Evolutionary conservation across 345 rosid species (phyloP), one percentile per base, ranked within the genome.

Genomic region (Murraya paniculata): DNA sequence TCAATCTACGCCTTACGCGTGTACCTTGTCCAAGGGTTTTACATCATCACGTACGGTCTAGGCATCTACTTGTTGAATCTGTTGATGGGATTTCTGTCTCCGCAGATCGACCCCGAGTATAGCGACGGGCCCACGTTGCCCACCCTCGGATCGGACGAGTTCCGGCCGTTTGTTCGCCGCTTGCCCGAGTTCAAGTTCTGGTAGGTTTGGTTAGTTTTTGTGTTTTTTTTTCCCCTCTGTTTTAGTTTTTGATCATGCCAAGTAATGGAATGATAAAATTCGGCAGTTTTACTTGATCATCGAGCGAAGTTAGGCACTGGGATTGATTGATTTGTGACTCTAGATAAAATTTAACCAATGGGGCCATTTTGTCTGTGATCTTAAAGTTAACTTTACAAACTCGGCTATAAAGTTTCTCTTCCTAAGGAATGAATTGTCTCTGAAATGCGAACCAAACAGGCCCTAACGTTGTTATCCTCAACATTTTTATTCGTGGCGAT

Each of bases 131-230:
- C 97, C 8, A 27, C 85, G 13, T 90, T 94, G 33, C 98, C 98
- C n/a, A 93, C 95, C 62, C 94, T 92, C 8, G 82, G 90, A 86
- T 91, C 98, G 75, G 98, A 94, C 48, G 98, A 94, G 89, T 94
- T 91, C 81, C 87, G 99, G 25, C 98, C 99, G 16, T 96, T 96
- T 65, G 95, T 90, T 70, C 96, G 97, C 48, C 96, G 97, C 70
- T 86, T 94, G n/a, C 95, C 97, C 0, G 97, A 94, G 81, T 94
- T 94, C 88, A 93, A 91, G 84, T 94, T 90, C 90, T 93, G 98
- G 97, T 93, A 77, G 61, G 83, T 72, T 24, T 9, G 4, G 57
- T 18, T 6, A 53, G 18, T 48, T 58, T 55, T 64, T 45, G 28
- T 22, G 27, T 16, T 41, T 48, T 41, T 62, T n/a, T 64, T 75